Evolutionary conservation across 2,329 filamentous ascomycete species (phyloP).

Genomic region (Trichoderma guizhouense): DNA sequence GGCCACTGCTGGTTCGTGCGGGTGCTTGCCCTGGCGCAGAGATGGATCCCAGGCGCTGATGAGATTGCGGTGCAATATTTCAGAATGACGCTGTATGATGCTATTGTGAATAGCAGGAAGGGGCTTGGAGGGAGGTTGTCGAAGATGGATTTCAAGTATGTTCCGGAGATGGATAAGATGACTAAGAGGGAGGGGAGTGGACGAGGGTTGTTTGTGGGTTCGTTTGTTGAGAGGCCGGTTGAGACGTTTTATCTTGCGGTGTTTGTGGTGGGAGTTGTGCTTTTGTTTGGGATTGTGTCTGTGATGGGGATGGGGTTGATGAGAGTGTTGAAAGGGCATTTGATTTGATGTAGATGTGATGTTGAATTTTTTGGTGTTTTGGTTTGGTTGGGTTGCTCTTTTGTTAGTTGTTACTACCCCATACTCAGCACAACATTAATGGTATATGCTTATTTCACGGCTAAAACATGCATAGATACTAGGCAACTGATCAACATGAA

Average conservation of each 20-base stretch:
- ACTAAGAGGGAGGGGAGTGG: constrained; percentile 26
- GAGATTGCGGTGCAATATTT: constrained; percentile 25
- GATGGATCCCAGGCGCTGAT: constrained; percentile 27
- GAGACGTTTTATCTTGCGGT: constrained; percentile 26
- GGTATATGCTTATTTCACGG: neutral
- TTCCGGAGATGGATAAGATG: constrained; percentile 25
- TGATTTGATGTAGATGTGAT: too few relatives aligned
- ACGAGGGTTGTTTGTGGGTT: constrained; percentile 13
- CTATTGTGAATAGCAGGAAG: constrained; percentile 28
- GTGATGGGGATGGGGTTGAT: neutral
- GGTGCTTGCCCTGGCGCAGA: constrained; percentile 28
- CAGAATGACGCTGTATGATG: constrained; percentile 26
- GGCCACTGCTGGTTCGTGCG: constrained; percentile 33
- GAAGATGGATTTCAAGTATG: constrained; percentile 34
- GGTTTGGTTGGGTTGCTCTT: neutral
- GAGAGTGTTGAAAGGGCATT: neutral
- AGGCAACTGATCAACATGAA: neutral
- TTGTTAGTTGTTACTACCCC: neutral
- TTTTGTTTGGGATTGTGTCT: neutral
- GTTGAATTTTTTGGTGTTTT: neutral
- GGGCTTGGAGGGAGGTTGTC: constrained; percentile 27
- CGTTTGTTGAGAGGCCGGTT: constrained; percentile 24
- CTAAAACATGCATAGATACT: neutral
- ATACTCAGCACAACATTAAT: neutral
- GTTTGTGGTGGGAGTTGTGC: constrained; percentile 22